These are phyloP conservation scores for Thielaviopsis euricoi DNA, from an alignment of 2,329 filamentous ascomycete genomes.

Conservation along the genomic window DNA sequence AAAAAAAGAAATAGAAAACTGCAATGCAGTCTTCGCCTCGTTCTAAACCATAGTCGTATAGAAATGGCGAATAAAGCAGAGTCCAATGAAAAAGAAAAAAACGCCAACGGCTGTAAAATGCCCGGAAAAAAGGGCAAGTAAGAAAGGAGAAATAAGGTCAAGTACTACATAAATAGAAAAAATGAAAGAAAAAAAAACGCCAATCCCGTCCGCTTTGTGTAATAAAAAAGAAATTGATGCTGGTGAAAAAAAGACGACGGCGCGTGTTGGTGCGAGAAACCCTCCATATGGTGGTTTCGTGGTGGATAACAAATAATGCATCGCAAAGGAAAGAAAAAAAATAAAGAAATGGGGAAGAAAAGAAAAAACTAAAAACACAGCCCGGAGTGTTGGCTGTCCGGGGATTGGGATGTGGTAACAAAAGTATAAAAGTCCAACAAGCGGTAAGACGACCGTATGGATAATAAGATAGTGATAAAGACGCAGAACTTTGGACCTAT, in stretches of 20 bases:
- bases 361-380: background rate
- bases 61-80: background rate
- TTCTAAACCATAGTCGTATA: background rate
- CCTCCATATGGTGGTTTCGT: background rate
- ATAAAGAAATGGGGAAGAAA: background rate
- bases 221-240: constrained; percentile 1
- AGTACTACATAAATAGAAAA: background rate
- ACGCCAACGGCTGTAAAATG: background rate
- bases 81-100: background rate
- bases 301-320: background rate
- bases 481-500: background rate
- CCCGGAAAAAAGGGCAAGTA: background rate
- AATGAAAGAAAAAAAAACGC: background rate
- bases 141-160: background rate
- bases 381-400: background rate
- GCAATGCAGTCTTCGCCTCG: background rate
- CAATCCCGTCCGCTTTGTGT: constrained; percentile 4
- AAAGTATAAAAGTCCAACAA: constrained; percentile 1
- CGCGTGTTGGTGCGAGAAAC: background rate
- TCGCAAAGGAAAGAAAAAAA: background rate
- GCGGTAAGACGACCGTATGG: background rate
- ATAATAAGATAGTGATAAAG: background rate
- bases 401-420: background rate
- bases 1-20: background rate
- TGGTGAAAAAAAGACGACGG: background rate